Base-by-base conservation (phyloP, 2,329 filamentous ascomycete species). In the Knufia petricola region DNA sequence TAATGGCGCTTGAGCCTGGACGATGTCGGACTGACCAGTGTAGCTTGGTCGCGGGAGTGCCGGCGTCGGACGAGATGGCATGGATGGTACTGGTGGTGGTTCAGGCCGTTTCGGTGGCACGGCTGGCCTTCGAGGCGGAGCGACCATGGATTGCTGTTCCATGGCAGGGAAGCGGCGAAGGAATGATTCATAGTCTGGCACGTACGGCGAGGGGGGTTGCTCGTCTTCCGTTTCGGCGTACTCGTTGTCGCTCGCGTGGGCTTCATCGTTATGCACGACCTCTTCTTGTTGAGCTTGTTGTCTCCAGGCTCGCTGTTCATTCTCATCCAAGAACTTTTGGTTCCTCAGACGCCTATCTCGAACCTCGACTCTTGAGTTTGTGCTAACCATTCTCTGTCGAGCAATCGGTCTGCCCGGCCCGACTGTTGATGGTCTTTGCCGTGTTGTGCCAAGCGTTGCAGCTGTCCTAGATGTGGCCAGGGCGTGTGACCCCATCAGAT, bases 291-390 rank as follows among this genome's bases (percentile, higher is more conserved):
- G 77, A 2, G 92, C 77, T 51, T 79, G 81, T 54, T 87, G 82
- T 59, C 89, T 78, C 85, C 88, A 95, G 37, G 77, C 78, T 50
- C 78, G 79, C 54, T 92, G 81, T 62, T 95, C 90, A 53, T 90
- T 85, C 3, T 81, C 77, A 52, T 87, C 84, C 42, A 95, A 76
- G 1, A 85, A 84, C 48, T 82, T 83, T 58, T 77, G 79, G 49
- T 80, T 77, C 41, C 76, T 72, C 39, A 77, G 66, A 46, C 76
- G 67, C 48, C 74, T 68, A 60, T 74, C 79, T 41, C 75, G 71
- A n/a, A 78, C 63, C 52, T 76, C 70, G 37, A 77, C 60, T 47
- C 71, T 74, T 3, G 72, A 70, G 52, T 73, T 71, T 24, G 70
- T 66, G 50, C 69, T 75, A 34, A 65, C 69, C 41, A 74, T 69